Conservation (phyloP, 2,329 filamentous ascomycete genomes). For the Sphaerulina vaccinii region DNA sequence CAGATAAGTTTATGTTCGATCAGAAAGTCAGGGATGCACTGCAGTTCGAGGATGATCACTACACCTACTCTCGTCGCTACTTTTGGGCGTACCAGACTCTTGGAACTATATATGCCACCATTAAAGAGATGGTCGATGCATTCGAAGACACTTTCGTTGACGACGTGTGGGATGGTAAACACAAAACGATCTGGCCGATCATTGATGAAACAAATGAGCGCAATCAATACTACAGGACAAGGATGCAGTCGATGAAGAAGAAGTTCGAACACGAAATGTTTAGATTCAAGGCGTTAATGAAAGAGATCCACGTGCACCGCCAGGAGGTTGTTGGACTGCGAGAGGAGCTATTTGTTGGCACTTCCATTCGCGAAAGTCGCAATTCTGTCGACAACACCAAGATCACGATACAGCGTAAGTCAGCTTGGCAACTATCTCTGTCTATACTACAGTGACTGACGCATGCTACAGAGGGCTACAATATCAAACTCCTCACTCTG, state of each 20-base stretch:
- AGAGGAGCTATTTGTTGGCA: conserved; percentile 63
- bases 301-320: conserved; percentile 54
- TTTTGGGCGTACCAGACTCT: conserved; percentile 64
- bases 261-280: conserved; percentile 55
- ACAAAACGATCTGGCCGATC: conserved; percentile 58
- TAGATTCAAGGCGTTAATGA: conserved; percentile 49
- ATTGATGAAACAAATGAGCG: conserved; percentile 47
- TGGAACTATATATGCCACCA: conserved; percentile 59
- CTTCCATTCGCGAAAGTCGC: conserved; percentile 60
- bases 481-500: conserved; percentile 60
- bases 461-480: conserved; percentile 51
- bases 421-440: neutral
- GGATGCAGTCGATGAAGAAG: conserved; percentile 48
- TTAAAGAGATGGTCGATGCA: conserved; percentile 58
- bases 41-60: conserved; percentile 60
- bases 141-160: conserved; percentile 59
- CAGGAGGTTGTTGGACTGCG: conserved; percentile 58
- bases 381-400: conserved; percentile 58
- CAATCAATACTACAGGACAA: conserved; percentile 50
- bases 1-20: conserved; percentile 61
- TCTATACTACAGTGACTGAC: conserved; percentile 6
- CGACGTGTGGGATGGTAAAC: conserved; percentile 58
- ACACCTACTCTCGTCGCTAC: conserved; percentile 61
- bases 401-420: conserved; percentile 49
- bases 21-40: conserved; percentile 56